These are phyloP conservation scores for Yamadazyma songkhlaensis DNA, from an alignment of 1,139 yeast species.

Conservation along the genomic window DNA sequence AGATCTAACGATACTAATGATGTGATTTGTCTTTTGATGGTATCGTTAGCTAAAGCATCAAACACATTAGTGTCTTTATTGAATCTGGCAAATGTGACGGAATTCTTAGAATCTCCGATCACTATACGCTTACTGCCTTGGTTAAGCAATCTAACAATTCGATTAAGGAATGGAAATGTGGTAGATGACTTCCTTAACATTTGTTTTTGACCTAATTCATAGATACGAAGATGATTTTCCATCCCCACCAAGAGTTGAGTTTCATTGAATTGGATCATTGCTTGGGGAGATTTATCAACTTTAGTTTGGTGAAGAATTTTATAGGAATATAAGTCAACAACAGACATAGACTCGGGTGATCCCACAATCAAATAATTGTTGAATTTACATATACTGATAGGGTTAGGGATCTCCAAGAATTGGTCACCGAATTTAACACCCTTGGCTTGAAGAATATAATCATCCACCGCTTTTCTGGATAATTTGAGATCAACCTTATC, in stretches of 20 bases:
- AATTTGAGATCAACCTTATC: conserved; percentile 44
- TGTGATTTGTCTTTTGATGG: conserved; percentile 64
- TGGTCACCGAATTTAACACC: conserved; percentile 4
- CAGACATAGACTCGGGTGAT: conserved; percentile 31
- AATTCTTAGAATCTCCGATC: conserved; percentile 61
- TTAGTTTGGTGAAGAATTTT: conserved; percentile 61
- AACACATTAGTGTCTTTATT: conserved; percentile 53
- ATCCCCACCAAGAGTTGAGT: conserved; percentile 56
- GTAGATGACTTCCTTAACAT: conserved; percentile 63
- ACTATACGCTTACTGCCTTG: conserved; percentile 57
- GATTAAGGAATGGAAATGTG: conserved; percentile 32
- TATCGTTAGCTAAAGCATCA: conserved; percentile 68
- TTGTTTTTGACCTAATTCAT: conserved; percentile 77
- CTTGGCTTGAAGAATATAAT: conserved; percentile 1
- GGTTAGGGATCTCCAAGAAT: conserved; percentile 6
- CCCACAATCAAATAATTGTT: conserved; percentile 30
- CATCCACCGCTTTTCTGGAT: conserved; percentile 50
- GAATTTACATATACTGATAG: conserved; percentile 9
- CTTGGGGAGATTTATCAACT: conserved; percentile 47
- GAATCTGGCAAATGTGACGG: conserved; percentile 58
- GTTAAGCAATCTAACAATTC: conserved; percentile 50
- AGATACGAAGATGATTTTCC: conserved; percentile 54
- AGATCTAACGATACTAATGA: conserved; percentile 60
- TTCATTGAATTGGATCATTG: conserved; percentile 59
- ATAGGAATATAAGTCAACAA: conserved; percentile 38